Base-by-base conservation (phyloP, 202 grass and related monocot species). In the Elaeis oleifera region DNA sequence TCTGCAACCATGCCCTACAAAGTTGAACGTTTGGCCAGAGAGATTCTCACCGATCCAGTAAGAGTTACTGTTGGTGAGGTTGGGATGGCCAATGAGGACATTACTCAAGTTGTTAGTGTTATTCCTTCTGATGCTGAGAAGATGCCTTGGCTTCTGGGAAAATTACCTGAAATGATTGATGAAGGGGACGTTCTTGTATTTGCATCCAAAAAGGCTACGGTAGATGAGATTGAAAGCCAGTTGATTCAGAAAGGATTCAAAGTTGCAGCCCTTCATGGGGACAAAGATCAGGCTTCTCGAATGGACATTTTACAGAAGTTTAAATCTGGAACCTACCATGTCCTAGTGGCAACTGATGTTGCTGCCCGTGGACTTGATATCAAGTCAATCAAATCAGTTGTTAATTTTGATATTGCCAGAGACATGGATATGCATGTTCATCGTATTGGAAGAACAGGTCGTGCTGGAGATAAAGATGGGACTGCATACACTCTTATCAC, bases 371-470 rank as follows among this genome's bases (percentile, higher is more conserved):
- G 92, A 55, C 81, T 97, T 54, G 92, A 97, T 78, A 97, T 97
- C 72, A 97, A 97, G 61, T 97, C 92, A 23, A 97, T 97, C 39
- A 97, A 97, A 75, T 89, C 92, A 54, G 88, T 97, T 68, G 92
- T 97, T 66, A 97, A 97, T 65, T 97, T 84, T 44, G 92, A 97
- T 73, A 89, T 89, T 70, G 92, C 88, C 5, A 97, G 86, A 76
- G 92, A 97, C 68, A 91, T 97, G 92, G 92, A 97, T 76, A 92
- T 90, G 87, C 92, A 97, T 81, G 86, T 97, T 71, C 92, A 97
- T 67, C 85, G 92, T 48, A 90, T 97, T 44, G 92, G 92, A 71
- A 76, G 92, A 78, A 97, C 87, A 51, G 92, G 92, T 9, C 87
- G 92, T 26, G 92, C 92, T 69, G 88, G 92, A 61, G 92, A 97